Conservation (phyloP, 257 asterid genomes). For the Penstemon barbatus region DNA sequence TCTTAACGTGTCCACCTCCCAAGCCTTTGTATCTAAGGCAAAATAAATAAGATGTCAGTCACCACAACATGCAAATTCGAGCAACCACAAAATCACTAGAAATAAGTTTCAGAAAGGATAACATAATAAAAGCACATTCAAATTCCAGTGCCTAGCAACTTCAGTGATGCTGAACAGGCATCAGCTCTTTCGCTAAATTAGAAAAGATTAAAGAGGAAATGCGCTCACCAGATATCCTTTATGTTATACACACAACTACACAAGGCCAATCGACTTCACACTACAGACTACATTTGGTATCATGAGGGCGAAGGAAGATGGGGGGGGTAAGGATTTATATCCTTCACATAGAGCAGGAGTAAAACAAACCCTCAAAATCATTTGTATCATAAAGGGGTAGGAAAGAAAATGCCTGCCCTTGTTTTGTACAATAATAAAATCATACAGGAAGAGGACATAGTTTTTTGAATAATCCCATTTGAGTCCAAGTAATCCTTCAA, state of each 20-base stretch:
- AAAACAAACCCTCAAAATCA: conserved; percentile 2
- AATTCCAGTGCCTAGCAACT: background rate
- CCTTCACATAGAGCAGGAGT: background rate
- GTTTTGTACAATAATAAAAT: background rate
- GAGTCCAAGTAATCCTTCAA: background rate
- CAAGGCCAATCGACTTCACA: background rate
- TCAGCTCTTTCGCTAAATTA: background rate
- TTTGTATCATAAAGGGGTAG: conserved; percentile 1
- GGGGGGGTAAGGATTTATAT: background rate
- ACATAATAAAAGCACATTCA: conserved; percentile 5
- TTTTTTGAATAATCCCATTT: background rate
- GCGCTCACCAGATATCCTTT: background rate
- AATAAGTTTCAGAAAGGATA: conserved; percentile 11
- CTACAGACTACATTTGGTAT: background rate
- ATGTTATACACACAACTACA: background rate
- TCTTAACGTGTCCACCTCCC: conserved; percentile 99
- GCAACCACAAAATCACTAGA: background rate
- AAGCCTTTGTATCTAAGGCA: conserved; percentile 89
- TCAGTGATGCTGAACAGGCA: conserved; percentile 7
- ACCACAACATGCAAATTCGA: background rate
- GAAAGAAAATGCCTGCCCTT: background rate
- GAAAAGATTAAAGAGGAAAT: background rate
- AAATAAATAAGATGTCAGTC: conserved; percentile 15
- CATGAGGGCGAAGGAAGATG: background rate
- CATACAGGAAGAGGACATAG: background rate